A percentile compares a stretch with the other conserved stretches of the same genome.
Conservation (phyloP, 129 eudicot species). For the Centrapalus pauciflorus region DNA sequence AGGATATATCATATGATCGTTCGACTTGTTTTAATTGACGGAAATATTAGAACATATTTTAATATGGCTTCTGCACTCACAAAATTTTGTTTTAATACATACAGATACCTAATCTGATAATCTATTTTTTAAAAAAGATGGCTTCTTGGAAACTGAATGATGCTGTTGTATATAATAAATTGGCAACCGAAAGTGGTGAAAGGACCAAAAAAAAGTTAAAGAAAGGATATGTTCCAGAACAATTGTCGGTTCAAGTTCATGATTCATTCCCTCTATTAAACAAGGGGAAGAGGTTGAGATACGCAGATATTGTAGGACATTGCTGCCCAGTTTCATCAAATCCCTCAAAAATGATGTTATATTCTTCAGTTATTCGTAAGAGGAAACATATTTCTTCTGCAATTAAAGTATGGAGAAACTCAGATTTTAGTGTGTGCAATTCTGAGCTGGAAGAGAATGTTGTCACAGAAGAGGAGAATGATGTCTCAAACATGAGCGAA, state of each 20-base stretch:
- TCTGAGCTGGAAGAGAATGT: conserved; percentile 45
- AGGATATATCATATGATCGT: not conserved
- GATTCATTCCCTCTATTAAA: conserved; percentile 3
- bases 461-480: conserved; percentile 31
- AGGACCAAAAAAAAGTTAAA: conserved; percentile 14
- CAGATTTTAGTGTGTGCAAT: conserved; percentile 43
- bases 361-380: conserved; percentile 34
- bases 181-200: conserved; percentile 28
- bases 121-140: conserved; percentile 26
- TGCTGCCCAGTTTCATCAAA: conserved; percentile 27
- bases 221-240: conserved; percentile 19
- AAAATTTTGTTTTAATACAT: conserved; percentile 6
- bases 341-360: conserved; percentile 24
- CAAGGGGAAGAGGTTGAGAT: conserved; percentile 27
- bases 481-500: conserved; percentile 18
- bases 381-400: conserved; percentile 33
- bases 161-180: conserved; percentile 29
- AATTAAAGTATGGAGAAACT: conserved; percentile 26
- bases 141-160: conserved; percentile 44
- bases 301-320: conserved; percentile 27
- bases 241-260: conserved; percentile 19
- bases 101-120: conserved; percentile 31
- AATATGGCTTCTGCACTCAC: not conserved
- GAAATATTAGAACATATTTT: not conserved
- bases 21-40: conserved; percentile 6